These are phyloP conservation scores for Wallacemonas collosoma DNA, from an alignment of 208 protist species.

Conservation along the genomic window DNA sequence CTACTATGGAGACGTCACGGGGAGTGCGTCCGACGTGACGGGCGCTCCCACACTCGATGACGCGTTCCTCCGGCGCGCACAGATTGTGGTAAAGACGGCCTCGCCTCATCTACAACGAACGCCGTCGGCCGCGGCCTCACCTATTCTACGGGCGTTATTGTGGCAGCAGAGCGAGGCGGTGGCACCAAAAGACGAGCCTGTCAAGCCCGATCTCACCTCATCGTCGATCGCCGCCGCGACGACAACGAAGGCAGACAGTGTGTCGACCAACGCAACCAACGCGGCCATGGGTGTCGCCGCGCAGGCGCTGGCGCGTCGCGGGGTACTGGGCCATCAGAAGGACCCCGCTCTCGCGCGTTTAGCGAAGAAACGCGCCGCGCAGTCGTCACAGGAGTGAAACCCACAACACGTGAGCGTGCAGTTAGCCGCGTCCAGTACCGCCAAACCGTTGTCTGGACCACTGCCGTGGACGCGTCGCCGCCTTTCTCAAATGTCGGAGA, in stretches of 20 bases:
- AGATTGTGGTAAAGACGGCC: slow-evolving; percentile 2
- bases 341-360: slow-evolving; percentile 66
- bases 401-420: slow-evolving; percentile 7
- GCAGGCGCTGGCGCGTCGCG: slow-evolving; percentile 51
- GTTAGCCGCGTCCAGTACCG: background rate
- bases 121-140: slow-evolving; percentile 44
- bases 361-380: slow-evolving; percentile 33
- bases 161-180: background rate
- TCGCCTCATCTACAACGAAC: slow-evolving; percentile 18
- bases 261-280: background rate
- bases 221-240: background rate
- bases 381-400: slow-evolving; percentile 20
- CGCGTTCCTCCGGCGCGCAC: slow-evolving; percentile 29
- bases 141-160: slow-evolving; percentile 46
- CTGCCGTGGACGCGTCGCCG: slow-evolving; percentile 61
- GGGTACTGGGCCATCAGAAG: slow-evolving; percentile 39
- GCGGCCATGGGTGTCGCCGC: slow-evolving; percentile 8
- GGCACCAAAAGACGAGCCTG: background rate
- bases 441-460: background rate
- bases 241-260: background rate
- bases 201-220: too few relatives aligned
- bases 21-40: background rate
- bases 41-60: slow-evolving; percentile 22
- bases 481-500: slow-evolving; percentile 55
- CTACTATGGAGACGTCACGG: background rate